Base-by-base conservation (phyloP, 805 yeast species). In the Saccharomycopsis sp. region DNA sequence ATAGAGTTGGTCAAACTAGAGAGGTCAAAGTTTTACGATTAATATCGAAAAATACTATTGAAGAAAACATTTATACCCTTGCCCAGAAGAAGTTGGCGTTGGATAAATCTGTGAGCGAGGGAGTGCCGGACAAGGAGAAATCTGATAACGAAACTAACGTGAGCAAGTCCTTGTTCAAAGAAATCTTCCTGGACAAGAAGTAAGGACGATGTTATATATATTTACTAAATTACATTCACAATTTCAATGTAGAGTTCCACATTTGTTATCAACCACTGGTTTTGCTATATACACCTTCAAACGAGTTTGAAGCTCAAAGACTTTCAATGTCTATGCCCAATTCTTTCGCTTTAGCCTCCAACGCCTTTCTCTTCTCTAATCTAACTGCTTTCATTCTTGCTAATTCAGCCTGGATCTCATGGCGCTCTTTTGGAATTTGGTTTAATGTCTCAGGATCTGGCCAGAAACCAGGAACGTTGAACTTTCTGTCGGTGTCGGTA, bases 401-500 rank as follows among this genome's bases (percentile, higher is more conserved):
- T 29, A 88, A 65, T 56, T 88, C 97, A 1, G 92, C 89, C 57
- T 84, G 80, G 45, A 88, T 85, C 56, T 88, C 96, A 53, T 80
- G 83, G 2, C 87, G 87, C 55, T 88, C 96, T 54, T 87, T 88
- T 2, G 97, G 97, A 26, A 88, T 79, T 61, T 84, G 80, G 57
- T 88, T 87, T 51, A 86, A 68, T 2, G 96, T 81, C 31, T 82
- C 81, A 31, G 96, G 96, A 58, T 87, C 96, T 2, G 97, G 97
- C 95, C 95, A 87, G 62, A 85, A 88, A 16, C 95, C 95, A 6
- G 94, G 94, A 36, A 87, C 78, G 55, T 86, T 84, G 59, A 88
- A 77, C 64, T 86, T 88, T 52, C 69, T 74, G 59, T 88, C 95
- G 1, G 96, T 81, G 53, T 88, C 88, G 30, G 81, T 72, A 56